A percentile compares a stretch with the other conserved stretches of the same genome.
phyloP scores from a whole-genome alignment of 306 rosid genomes.

The Comarum palustre region DNA sequence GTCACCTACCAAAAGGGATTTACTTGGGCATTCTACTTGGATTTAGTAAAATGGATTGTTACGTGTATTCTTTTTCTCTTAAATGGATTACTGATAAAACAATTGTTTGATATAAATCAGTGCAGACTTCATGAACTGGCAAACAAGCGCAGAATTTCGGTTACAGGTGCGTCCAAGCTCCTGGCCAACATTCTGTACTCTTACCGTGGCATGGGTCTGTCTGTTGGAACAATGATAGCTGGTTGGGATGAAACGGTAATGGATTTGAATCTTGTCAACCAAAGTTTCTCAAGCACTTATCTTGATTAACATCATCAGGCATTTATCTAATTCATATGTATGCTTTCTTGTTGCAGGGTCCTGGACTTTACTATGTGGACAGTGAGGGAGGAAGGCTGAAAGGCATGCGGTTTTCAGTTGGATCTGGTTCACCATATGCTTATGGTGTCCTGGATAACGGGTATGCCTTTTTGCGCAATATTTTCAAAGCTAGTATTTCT shows the following conservation, averaged over 20 bases:
- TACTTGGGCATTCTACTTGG: not conserved
- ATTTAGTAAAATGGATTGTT: not conserved
- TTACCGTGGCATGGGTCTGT: constrained; percentile 93
- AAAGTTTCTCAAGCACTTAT: not conserved
- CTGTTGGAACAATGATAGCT: constrained; percentile 98
- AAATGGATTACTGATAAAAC: constrained; percentile 9
- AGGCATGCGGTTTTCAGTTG: constrained; percentile 90
- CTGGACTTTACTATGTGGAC: constrained; percentile 90
- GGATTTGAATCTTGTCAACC: not conserved
- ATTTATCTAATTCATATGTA: not conserved
- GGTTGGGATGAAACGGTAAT: constrained; percentile 99
- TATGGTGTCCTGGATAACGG: constrained; percentile 91
- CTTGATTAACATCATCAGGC: not conserved
- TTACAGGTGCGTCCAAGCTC: constrained; percentile 92
- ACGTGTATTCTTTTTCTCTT: not conserved
- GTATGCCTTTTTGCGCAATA: constrained; percentile 26
- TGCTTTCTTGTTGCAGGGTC: constrained; percentile 54
- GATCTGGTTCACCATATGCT: constrained; percentile 97
- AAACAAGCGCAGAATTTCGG: constrained; percentile 89
- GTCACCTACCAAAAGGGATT: not conserved
- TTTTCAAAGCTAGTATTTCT: not conserved
- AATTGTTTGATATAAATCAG: constrained; percentile 29
- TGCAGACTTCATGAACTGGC: constrained; percentile 90
- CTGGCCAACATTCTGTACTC: constrained; percentile 94
- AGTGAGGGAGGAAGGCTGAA: constrained; percentile 98